phyloP scores from a whole-genome alignment of 192 early-diverging fungal species.

The Coemansia sp. region DNA sequence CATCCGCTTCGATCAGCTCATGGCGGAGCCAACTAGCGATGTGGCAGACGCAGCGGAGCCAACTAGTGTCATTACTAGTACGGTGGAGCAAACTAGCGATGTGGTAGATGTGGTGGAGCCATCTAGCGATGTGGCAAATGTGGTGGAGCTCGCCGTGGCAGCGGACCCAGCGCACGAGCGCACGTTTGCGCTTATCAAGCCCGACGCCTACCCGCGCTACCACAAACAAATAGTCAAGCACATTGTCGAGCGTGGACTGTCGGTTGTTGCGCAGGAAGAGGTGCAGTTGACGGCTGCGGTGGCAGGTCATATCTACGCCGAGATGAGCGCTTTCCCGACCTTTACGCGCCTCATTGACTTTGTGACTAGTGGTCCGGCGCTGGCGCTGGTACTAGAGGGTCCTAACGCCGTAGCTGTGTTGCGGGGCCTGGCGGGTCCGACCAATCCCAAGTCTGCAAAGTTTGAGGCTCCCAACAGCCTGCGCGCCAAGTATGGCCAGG shows the following conservation, averaged over 20 bases:
- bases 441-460: slow-evolving; percentile 51
- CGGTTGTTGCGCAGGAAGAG: slow-evolving; percentile 45
- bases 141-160: slow-evolving; percentile 26
- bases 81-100: neutral
- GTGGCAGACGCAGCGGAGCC: neutral
- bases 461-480: slow-evolving; percentile 55
- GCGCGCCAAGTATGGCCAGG: slow-evolving; percentile 57
- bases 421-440: slow-evolving; percentile 58
- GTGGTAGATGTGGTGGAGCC: neutral
- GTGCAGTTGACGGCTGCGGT: slow-evolving; percentile 31
- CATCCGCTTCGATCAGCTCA: slow-evolving; percentile 2
- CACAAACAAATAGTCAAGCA: slow-evolving; percentile 35
- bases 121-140: neutral
- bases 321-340: slow-evolving; percentile 37
- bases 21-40: neutral
- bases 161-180: slow-evolving; percentile 39
- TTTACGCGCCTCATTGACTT: slow-evolving; percentile 51
- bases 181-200: slow-evolving; percentile 53
- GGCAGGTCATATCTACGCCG: slow-evolving; percentile 35
- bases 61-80: neutral
- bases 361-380: slow-evolving; percentile 57
- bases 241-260: slow-evolving; percentile 31
- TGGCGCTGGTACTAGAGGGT: slow-evolving; percentile 56
- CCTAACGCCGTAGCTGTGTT: slow-evolving; percentile 45
- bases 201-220: slow-evolving; percentile 47